Percentiles rank a stretch among this genome's conserved stretches.
phyloP scores from a whole-genome alignment of 495 filamentous ascomycete species.

The Aspergillus funiculosus region DNA sequence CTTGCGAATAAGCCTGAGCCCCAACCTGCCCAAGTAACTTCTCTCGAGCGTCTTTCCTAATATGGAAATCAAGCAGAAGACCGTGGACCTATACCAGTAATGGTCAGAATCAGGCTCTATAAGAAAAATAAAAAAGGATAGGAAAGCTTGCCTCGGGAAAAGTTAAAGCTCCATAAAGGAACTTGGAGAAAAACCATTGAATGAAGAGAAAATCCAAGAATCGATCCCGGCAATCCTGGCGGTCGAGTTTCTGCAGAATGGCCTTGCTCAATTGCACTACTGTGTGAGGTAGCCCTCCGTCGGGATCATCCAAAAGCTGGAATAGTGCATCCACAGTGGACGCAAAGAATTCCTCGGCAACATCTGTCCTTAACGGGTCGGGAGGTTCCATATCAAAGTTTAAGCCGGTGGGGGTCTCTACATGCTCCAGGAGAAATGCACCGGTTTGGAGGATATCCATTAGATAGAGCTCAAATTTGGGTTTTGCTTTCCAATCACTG shows the following conservation, averaged over 20 bases:
- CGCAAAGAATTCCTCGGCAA: slow-evolving; percentile 85
- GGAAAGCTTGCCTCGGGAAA: slow-evolving; percentile 71
- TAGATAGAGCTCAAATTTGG: slow-evolving; percentile 86
- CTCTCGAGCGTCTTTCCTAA: slow-evolving; percentile 82
- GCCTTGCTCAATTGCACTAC: slow-evolving; percentile 76
- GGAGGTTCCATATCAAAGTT: slow-evolving; percentile 41
- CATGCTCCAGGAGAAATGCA: slow-evolving; percentile 81
- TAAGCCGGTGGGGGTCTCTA: slow-evolving; percentile 46
- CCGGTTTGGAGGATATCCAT: slow-evolving; percentile 92
- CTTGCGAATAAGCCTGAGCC: slow-evolving; percentile 66
- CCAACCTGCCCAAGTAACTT: slow-evolving; percentile 83
- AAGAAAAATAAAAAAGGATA: not conserved
- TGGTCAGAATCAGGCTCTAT: not conserved
- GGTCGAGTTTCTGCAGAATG: slow-evolving; percentile 70
- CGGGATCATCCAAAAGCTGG: slow-evolving; percentile 68
- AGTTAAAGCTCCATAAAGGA: slow-evolving; percentile 75
- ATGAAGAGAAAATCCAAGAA: slow-evolving; percentile 75
- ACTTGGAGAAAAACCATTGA: slow-evolving; percentile 89
- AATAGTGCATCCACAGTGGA: slow-evolving; percentile 78
- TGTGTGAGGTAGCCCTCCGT: slow-evolving; percentile 78
- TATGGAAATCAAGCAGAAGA: slow-evolving; percentile 84
- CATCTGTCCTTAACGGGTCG: slow-evolving; percentile 67
- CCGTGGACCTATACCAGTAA: slow-evolving; percentile 75
- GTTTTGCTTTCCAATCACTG: slow-evolving; percentile 81
- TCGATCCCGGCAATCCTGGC: slow-evolving; percentile 59